Base-by-base conservation (phyloP, 805 yeast species). In the Candida fluviatilis region DNA sequence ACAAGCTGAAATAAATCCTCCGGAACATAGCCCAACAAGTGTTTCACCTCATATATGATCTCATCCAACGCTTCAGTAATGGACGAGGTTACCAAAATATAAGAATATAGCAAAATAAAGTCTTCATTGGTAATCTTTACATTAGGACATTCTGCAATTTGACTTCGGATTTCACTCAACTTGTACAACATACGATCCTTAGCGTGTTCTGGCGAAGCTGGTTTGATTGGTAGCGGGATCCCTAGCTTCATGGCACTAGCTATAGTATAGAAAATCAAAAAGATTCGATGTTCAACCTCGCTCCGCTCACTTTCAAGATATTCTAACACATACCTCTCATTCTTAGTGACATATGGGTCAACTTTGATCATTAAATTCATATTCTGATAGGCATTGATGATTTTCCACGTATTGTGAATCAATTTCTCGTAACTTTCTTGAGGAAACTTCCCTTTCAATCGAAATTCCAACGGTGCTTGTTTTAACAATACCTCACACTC, bases 181-280 rank as follows among this genome's bases (percentile, higher is more conserved):
- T 83, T 84, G 33, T 69, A 74, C 45, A 85, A 66, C 65, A 86
- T 67, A 24, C 89, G 58, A 43, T 81, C 86, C 48, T 80, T 76
- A 0, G 93, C 82, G 52, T 82, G 84, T 31, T 76, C 84, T 0
- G 88, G 82, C 0, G 86, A 79, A 0, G 93, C 91, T 1, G 90
- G 82, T 47, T 80, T 80, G 17, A 73, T 76, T 0, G 95, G 95
- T 17, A 86, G 54, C 2, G 95, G 95, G 40, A 84, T 77, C 2
- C 89, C 88, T 7, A 86, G 62, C 31, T 78, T 73, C 64, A 86
- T 67, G 0, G 95, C 84, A 8, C 91, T 79, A 2, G 95, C 80
- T 12, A 82, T 62, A 82, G 81, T 80, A 62, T 87, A 87, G 54
- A 86, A 86, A 5, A 83, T 78, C 42, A 86, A 62, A 46, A 86